Conservation (phyloP, 106 monocot genomes). For the Triglochin maritima region DNA sequence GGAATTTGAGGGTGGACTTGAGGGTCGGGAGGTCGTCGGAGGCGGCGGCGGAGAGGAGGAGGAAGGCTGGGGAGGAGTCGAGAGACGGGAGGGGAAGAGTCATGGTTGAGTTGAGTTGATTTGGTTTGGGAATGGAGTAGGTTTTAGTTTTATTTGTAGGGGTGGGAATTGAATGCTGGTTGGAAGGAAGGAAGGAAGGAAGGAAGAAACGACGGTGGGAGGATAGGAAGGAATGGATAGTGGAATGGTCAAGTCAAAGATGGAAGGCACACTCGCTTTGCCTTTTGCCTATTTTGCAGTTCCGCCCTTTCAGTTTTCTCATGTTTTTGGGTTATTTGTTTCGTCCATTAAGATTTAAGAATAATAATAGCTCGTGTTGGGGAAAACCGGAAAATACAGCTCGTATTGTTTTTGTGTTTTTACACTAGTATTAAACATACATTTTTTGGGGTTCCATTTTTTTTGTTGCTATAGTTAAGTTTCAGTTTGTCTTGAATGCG, state of each 20-base stretch:
- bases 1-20: conserved; percentile 31
- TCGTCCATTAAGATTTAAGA: no score
- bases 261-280: background rate
- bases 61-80: background rate
- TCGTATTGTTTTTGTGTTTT: no score
- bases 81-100: background rate
- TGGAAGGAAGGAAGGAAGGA: background rate
- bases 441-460: no score
- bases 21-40: conserved; percentile 48
- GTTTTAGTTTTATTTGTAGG: background rate
- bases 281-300: background rate
- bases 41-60: conserved; percentile 24
- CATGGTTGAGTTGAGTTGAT: background rate
- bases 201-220: background rate
- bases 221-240: background rate
- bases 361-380: no score
- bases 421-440: no score
- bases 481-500: no score
- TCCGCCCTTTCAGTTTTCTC: no score
- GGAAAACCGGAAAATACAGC: no score
- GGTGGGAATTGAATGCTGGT: background rate
- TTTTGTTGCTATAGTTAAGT: no score
- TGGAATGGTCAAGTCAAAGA: background rate
- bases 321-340: no score
- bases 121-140: background rate